A percentile compares a stretch with the other conserved stretches of the same genome.
phyloP scores from a whole-genome alignment of 2,329 filamentous ascomycete genomes.

The Cladosporium phlei region DNA sequence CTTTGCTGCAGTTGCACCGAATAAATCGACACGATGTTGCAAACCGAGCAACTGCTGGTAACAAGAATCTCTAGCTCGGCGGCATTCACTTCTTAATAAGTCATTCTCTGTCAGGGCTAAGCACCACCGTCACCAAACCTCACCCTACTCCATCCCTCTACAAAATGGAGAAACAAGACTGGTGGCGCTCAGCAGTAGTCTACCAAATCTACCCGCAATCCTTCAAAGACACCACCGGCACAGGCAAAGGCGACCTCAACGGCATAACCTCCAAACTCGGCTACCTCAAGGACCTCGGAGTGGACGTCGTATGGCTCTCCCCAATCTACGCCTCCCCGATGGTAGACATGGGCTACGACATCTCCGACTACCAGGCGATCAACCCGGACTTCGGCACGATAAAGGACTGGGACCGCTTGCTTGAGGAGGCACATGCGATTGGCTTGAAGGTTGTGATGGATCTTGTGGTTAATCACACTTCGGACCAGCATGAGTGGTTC shows the following conservation, averaged over 20 bases:
- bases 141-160: not conserved
- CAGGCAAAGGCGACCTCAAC: constrained; percentile 60
- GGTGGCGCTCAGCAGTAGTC: constrained; percentile 37
- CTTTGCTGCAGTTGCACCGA: no score
- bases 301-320: constrained; percentile 63
- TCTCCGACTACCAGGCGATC: constrained; percentile 43
- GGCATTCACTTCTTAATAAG: not conserved
- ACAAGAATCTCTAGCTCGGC: no score
- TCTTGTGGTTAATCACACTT: constrained; percentile 27
- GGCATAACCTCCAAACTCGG: constrained; percentile 62
- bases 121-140: not conserved
- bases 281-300: constrained; percentile 58
- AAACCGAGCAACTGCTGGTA: no score
- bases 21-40: no score
- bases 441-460: constrained; percentile 43
- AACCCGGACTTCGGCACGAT: constrained; percentile 46
- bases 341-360: constrained; percentile 52
- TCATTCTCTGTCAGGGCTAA: not conserved
- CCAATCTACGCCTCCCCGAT: constrained; percentile 54
- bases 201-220: constrained; percentile 49
- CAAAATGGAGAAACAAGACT: constrained; percentile 21
- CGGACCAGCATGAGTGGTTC: constrained; percentile 54
- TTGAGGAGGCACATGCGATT: constrained; percentile 39
- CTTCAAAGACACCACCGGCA: constrained; percentile 48
- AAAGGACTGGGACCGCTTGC: constrained; percentile 43